Percentiles rank a stretch among this genome's conserved stretches.
Evolutionary conservation across 2,329 filamentous ascomycete species (phyloP).

Genomic region (Nemania sp.): DNA sequence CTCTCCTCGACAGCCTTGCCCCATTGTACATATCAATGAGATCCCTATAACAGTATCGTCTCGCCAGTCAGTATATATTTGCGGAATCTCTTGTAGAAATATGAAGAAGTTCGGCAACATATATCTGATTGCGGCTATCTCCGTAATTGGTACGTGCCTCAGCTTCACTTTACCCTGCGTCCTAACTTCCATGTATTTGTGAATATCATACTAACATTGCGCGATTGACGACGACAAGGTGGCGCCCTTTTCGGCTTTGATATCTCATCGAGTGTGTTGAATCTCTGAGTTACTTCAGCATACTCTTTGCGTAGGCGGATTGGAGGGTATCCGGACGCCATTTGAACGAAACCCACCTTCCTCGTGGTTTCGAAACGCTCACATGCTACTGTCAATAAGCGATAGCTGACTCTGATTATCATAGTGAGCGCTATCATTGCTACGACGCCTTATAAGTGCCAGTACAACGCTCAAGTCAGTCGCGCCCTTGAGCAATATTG

Average conservation of each 20-base stretch:
- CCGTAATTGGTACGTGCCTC: conserved; percentile 46
- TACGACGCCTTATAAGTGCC: conserved; percentile 48
- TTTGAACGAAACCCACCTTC: background rate
- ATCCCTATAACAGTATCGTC: background rate
- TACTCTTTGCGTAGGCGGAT: background rate
- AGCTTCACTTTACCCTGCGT: background rate
- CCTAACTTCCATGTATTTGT: background rate
- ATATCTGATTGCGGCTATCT: conserved; percentile 49
- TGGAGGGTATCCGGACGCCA: background rate
- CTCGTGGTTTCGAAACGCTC: background rate
- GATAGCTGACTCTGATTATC: background rate
- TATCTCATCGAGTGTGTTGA: conserved; percentile 44
- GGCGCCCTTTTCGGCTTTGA: conserved; percentile 51
- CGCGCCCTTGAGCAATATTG: background rate
- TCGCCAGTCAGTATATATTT: background rate
- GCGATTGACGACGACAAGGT: conserved; percentile 34
- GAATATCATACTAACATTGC: conserved; percentile 9
- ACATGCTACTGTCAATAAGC: background rate
- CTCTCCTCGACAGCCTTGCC: background rate
- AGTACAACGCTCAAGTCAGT: conserved; percentile 46
- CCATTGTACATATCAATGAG: background rate
- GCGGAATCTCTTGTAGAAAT: conserved; percentile 25
- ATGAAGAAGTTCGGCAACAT: conserved; percentile 46
- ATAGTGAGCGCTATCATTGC: conserved; percentile 48
- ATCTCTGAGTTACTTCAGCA: background rate